Base-by-base conservation (phyloP, 1,139 yeast species). In the Debaryomyces sp. region DNA sequence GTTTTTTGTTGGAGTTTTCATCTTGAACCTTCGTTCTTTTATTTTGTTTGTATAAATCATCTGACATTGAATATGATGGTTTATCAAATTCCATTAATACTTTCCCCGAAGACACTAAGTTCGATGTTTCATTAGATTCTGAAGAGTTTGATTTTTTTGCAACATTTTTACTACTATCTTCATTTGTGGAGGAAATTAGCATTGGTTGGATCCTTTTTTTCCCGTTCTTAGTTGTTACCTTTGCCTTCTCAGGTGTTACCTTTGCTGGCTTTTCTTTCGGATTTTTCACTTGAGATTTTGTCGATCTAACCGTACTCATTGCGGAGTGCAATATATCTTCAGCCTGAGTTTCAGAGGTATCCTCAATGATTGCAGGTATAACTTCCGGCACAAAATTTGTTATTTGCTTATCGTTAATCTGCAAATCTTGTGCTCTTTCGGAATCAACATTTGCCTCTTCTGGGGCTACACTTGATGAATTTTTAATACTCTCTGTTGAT, bases 21-120 rank as follows among this genome's bases (percentile, higher is more conserved):
- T 62, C 67, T 61, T 69, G 39, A 38, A 51, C 46, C 73, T 80
- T 55, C 64, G 73, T 57, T 61, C 77, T 58, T 55, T 71, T 66
- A 46, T 65, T 57, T 51, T 70, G 64, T 54, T 66, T 62, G 45
- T 65, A 61, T 24, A 76, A 55, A 4, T 71, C 77, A 24, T 78
- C 81, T 0, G 83, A 66, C 6, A 81, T 82, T 1, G 77, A 66
- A 50, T 80, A 82, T 0, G 90, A 82, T 0, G 94, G 91, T 34
- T 75, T 71, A 46, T 82, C 87, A 57, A 84, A 82, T 51, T 85
- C 85, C 68, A 81, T 70, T 1, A 68, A 49, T 0, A 74, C 56
- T 48, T 62, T 66, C 12, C 36, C 39, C 6, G 39, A 32, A 2
- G 56, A 44, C 5, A 38, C 40, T n/a, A 59, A 32, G 23, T 39